These are phyloP conservation scores for Pseudoneurospora amorphoporcata DNA, from an alignment of 495 filamentous ascomycete genomes.

Conservation along the genomic window DNA sequence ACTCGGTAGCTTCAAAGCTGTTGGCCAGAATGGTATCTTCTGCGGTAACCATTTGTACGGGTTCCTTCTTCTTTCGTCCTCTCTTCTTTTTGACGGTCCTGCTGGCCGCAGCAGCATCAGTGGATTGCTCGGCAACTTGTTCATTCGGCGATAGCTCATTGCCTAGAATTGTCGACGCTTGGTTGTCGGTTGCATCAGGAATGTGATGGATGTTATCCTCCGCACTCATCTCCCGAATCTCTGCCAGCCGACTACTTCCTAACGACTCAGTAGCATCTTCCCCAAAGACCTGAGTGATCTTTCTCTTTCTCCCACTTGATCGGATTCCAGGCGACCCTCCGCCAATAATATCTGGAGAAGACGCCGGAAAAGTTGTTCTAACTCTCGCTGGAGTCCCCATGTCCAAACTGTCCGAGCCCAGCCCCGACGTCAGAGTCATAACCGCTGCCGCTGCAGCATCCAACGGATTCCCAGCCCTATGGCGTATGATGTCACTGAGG, in stretches of 20 bases:
- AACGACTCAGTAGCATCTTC: background rate
- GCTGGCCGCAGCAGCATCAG: background rate
- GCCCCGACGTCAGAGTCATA: background rate
- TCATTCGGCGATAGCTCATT: background rate
- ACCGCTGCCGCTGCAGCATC: background rate
- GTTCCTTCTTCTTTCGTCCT: slow-evolving; percentile 13
- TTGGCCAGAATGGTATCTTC: background rate
- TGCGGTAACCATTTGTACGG: background rate
- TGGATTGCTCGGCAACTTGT: background rate
- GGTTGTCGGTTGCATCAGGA: background rate
- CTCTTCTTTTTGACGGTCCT: slow-evolving; percentile 3
- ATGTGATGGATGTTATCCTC: background rate
- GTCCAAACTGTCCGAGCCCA: background rate
- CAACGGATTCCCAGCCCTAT: background rate
- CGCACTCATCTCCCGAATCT: background rate
- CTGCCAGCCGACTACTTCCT: background rate
- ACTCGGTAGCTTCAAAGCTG: background rate
- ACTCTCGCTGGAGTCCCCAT: background rate
- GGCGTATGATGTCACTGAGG: background rate
- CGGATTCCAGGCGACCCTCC: background rate
- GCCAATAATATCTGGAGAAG: background rate
- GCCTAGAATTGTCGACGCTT: background rate
- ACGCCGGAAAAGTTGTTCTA: background rate
- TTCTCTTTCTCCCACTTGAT: background rate
- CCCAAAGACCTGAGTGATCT: background rate